Evolutionary conservation across 352 stramenopile species (phyloP).

Genomic region (Globisporangium iwayamae): DNA sequence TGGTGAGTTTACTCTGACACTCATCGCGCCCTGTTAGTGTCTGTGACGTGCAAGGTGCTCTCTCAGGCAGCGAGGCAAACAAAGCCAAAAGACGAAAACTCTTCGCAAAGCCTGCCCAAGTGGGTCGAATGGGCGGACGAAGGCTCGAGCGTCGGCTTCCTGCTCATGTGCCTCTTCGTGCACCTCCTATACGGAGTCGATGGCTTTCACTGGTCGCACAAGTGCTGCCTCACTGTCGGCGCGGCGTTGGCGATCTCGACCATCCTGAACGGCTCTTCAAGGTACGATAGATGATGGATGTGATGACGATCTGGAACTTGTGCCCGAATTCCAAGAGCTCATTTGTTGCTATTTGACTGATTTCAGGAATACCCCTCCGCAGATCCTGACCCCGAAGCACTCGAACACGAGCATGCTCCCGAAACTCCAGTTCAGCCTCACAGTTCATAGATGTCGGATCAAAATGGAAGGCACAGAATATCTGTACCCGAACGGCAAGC

Average conservation of each 20-base stretch:
- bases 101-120: constrained; percentile 41
- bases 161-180: constrained; percentile 83
- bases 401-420: constrained; percentile 56
- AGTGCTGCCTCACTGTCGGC: constrained; percentile 79
- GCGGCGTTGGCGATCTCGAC: constrained; percentile 79
- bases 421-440: constrained; percentile 76
- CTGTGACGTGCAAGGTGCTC: constrained; percentile 71
- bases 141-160: constrained; percentile 74
- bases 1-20: not conserved
- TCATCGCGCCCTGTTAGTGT: constrained; percentile 30
- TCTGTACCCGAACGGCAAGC: constrained; percentile 37
- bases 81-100: constrained; percentile 22
- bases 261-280: constrained; percentile 64
- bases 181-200: constrained; percentile 81
- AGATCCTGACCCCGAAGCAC: constrained; percentile 40
- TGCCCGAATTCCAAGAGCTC: constrained; percentile 14
- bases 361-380: constrained; percentile 22
- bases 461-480: constrained; percentile 77
- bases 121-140: constrained; percentile 77
- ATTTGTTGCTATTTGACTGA: not conserved
- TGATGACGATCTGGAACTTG: not conserved
- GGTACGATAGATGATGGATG: constrained; percentile 7
- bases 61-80: constrained; percentile 30
- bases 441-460: constrained; percentile 76
- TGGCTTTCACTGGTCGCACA: constrained; percentile 84